Evolutionary conservation across 768 basidiomycete genomes (phyloP).

Genomic region (Amanita rimosa): DNA sequence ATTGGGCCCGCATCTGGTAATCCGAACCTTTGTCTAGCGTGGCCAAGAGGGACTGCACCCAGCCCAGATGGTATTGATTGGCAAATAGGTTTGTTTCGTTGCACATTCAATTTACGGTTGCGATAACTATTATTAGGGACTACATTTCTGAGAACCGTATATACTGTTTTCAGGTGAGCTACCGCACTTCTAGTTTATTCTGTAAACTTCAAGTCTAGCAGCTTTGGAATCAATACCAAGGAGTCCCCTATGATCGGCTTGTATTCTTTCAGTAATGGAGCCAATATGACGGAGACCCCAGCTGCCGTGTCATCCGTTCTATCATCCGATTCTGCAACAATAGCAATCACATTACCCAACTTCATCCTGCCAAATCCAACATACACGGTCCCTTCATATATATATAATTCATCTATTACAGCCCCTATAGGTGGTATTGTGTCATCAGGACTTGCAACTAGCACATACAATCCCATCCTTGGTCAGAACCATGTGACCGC

Average conservation of each 20-base stretch:
- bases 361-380: constrained; percentile 55
- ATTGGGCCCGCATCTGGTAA: constrained; percentile 58
- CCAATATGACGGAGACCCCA: constrained; percentile 27
- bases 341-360: constrained; percentile 64
- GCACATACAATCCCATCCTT: constrained; percentile 57
- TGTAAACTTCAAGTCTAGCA: constrained; percentile 15
- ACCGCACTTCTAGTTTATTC: neutral
- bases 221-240: constrained; percentile 63
- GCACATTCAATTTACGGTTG: neutral
- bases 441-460: constrained; percentile 52
- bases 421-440: constrained; percentile 46
- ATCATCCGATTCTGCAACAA: constrained; percentile 50
- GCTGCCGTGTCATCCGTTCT: constrained; percentile 37
- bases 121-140: constrained; percentile 26
- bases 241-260: constrained; percentile 76
- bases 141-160: constrained; percentile 65
- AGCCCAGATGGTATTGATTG: constrained; percentile 71
- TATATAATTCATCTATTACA: constrained; percentile 56
- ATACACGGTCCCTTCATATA: constrained; percentile 50
- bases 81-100: constrained; percentile 53
- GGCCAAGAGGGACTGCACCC: constrained; percentile 60
- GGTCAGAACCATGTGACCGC: constrained; percentile 37
- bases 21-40: constrained; percentile 59
- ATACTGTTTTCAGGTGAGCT: constrained; percentile 63
- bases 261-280: constrained; percentile 44